A percentile compares a stretch with the other conserved stretches of the same genome.
These are phyloP conservation scores for Boechera retrofracta DNA, from an alignment of 345 rosid species.

Conservation along the genomic window DNA sequence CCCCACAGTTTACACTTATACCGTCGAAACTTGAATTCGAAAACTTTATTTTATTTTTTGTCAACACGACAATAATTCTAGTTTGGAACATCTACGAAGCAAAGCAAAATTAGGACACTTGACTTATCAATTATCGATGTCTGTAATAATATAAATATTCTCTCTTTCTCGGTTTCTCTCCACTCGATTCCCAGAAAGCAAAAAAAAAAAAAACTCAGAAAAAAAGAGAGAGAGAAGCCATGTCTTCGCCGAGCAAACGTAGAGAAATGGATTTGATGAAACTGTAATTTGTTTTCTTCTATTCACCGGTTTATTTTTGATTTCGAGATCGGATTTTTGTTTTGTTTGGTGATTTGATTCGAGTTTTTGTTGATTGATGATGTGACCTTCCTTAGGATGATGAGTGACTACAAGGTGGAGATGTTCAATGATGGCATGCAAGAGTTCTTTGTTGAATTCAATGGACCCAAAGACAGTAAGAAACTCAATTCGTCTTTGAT, in stretches of 20 bases:
- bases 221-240: slow-evolving; percentile 38
- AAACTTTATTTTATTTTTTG: too few species aligned
- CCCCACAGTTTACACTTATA: too few species aligned
- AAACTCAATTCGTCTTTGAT: background rate
- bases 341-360: slow-evolving; percentile 7
- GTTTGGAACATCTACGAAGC: too few species aligned
- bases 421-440: slow-evolving; percentile 97
- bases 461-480: slow-evolving; percentile 95
- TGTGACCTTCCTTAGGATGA: slow-evolving; percentile 66
- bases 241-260: slow-evolving; percentile 99
- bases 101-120: too few species aligned
- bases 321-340: slow-evolving; percentile 21
- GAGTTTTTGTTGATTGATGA: slow-evolving; percentile 32
- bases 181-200: slow-evolving; percentile 30
- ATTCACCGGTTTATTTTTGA: background rate
- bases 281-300: slow-evolving; percentile 56
- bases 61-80: too few species aligned
- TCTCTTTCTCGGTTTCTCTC: background rate
- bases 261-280: slow-evolving; percentile 99
- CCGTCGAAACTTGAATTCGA: too few species aligned
- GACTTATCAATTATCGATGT: background rate
- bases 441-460: slow-evolving; percentile 92
- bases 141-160: background rate
- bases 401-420: slow-evolving; percentile 99
- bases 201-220: background rate